Evolutionary conservation across 2,329 filamentous ascomycete species (phyloP), one percentile per base, ranked within the genome.

Genomic region (Xylariaceae sp.): DNA sequence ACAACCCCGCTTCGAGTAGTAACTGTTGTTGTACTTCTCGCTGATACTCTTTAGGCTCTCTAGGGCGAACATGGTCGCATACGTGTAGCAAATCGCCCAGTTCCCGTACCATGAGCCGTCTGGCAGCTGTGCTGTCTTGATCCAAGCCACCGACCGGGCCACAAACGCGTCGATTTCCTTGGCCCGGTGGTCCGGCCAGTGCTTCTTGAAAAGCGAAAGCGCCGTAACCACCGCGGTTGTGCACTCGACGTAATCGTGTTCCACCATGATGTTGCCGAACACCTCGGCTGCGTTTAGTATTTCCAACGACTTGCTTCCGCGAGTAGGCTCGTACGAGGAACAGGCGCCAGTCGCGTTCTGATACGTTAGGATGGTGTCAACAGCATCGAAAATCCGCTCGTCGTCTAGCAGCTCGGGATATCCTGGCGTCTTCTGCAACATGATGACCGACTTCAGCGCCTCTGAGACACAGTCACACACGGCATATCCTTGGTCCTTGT

Each of bases 61-160:
- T 1, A 97, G 71, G 0, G 89, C 89, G 65, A 98, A 98, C 88
- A 97, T 94, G 48, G 80, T 85, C 1, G 89, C 92, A 59, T 98
- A 98, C 0, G 89, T 96, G 63, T 94, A 98, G 67, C 92, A 98
- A 54, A 98, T 94, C 36, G 87, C 92, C 92, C 92, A 98, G 58
- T 81, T 88, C 31, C 92, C 92, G 59, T 98, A 97, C 92, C 92
- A 98, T 44, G 83, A 85, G n/a, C 92, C 92, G 52, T 97, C 88
- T 0, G 73, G 61, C 2, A 76, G 70, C 63, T 97, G 92, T 3
- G 81, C 76, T 2, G 73, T 73, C 57, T 88, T 85, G 63, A 98
- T 94, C 69, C 88, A 97, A 34, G 71, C 67, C 1, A 95, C 78
- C 0, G 89, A 88, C 26, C 81, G 74, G 14, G 69, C 67, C 50